These are phyloP conservation scores for Medicago arabica DNA, from an alignment of 306 rosid species.

Conservation along the genomic window DNA sequence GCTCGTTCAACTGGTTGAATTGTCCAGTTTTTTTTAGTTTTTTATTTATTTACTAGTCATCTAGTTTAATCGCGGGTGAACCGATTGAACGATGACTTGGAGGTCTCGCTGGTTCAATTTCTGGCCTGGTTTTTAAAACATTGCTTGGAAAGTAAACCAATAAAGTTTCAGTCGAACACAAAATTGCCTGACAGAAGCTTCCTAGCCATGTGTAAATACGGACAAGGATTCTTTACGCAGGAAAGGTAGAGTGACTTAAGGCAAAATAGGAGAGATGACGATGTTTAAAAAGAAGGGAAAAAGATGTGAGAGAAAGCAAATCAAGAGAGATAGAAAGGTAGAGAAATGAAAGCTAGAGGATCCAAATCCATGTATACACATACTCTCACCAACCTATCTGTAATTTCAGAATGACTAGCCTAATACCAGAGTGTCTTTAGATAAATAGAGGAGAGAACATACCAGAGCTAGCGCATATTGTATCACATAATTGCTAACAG, in stretches of 20 bases:
- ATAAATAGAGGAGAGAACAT: slow-evolving; percentile 41
- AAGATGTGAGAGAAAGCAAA: no score
- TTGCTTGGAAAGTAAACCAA: not conserved
- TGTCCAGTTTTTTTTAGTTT: no score
- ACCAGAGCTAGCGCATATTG: slow-evolving; percentile 99
- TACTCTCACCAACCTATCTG: slow-evolving; percentile 5
- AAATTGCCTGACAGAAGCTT: slow-evolving; percentile 10
- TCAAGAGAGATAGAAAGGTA: no score
- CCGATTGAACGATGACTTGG: not conserved
- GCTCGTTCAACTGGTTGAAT: no score
- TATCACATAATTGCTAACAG: slow-evolving; percentile 83
- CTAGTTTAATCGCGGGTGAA: not conserved
- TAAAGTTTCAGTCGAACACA: slow-evolving; percentile 7
- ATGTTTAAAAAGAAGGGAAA: no score
- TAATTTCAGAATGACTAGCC: slow-evolving; percentile 30
- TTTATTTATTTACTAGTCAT: no score
- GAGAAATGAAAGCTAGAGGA: no score
- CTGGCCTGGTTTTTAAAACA: not conserved
- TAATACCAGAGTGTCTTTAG: slow-evolving; percentile 17
- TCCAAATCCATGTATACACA: not conserved
- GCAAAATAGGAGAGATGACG: no score
- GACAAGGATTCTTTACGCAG: no score
- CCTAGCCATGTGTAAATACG: not conserved
- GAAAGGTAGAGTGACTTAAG: no score
- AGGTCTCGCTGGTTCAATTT: not conserved